phyloP scores from a whole-genome alignment of 768 basidiomycete genomes.

The Fistulinella prunicolor region DNA sequence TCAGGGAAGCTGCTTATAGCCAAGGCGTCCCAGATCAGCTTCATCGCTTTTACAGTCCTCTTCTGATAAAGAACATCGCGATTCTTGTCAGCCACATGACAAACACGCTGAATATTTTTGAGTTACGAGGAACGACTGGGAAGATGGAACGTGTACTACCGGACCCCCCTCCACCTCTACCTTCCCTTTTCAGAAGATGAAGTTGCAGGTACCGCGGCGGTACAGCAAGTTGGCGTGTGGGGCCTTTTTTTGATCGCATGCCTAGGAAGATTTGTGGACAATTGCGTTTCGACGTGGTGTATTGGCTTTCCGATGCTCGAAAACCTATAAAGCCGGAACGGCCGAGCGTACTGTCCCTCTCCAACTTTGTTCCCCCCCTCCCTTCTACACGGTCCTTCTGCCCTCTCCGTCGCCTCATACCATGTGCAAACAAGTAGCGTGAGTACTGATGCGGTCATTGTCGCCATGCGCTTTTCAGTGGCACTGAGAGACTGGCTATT shows the following conservation, averaged over 20 bases:
- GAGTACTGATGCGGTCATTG: conserved; percentile 30
- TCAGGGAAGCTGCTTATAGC: conserved; percentile 25
- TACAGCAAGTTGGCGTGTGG: conserved; percentile 30
- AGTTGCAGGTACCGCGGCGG: conserved; percentile 18
- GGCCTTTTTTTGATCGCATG: conserved; percentile 22
- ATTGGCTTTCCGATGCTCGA: conserved; percentile 22
- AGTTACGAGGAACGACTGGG: conserved; percentile 8
- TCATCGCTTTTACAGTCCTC: conserved; percentile 6
- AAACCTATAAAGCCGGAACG: conserved; percentile 29
- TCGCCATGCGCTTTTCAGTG: neutral
- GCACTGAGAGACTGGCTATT: conserved; percentile 5
- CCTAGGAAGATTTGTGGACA: conserved; percentile 23
- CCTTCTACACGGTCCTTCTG: neutral
- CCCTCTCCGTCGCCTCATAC: conserved; percentile 5
- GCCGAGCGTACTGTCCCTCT: conserved; percentile 7
- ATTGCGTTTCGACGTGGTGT: conserved; percentile 24
- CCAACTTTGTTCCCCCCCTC: conserved; percentile 11
- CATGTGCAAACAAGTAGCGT: conserved; percentile 82
- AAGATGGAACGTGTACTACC: conserved; percentile 20
- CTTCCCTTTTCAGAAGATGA: conserved; percentile 4
- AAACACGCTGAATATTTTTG: conserved; percentile 20
- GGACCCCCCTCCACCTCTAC: neutral
- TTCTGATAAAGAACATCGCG: conserved; percentile 29
- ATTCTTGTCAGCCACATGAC: conserved; percentile 28
- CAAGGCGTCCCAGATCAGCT: conserved; percentile 18